These are phyloP conservation scores for Ophiobolus disseminans DNA, from an alignment of 2,329 filamentous ascomycete species.

Conservation along the genomic window DNA sequence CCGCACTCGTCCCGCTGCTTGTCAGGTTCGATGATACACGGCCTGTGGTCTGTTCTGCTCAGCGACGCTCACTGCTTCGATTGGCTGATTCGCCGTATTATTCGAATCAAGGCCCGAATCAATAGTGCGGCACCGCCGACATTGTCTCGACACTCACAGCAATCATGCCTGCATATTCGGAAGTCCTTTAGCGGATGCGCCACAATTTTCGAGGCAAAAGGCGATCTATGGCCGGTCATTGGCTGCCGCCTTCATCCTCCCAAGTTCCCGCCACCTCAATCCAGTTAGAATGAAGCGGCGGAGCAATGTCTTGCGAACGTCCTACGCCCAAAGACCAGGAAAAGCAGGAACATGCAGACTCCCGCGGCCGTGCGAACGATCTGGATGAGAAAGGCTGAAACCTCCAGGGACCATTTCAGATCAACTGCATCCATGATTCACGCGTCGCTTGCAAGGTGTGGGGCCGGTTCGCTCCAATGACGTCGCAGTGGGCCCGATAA, in stretches of 20 bases:
- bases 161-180: neutral
- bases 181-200: conserved; percentile 17
- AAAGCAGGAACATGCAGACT: conserved; percentile 24
- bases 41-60: neutral
- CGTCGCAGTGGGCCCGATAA: conserved; percentile 29
- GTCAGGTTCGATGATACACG: conserved; percentile 1
- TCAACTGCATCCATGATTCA: conserved; percentile 13
- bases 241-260: conserved; percentile 11
- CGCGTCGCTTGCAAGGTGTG: conserved; percentile 15
- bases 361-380: conserved; percentile 22
- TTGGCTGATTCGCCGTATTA: neutral
- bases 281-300: conserved; percentile 12
- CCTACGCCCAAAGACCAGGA: conserved; percentile 5
- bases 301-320: conserved; percentile 13
- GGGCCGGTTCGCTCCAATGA: conserved; percentile 26
- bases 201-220: conserved; percentile 7
- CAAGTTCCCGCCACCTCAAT: conserved; percentile 3
- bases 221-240: conserved; percentile 9
- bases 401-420: conserved; percentile 3
- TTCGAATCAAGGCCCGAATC: conserved; percentile 2
- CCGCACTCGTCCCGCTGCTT: conserved; percentile 1
- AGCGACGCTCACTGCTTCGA: neutral
- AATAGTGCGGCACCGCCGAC: conserved; percentile 17
- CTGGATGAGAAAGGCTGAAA: conserved; percentile 18
- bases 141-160: conserved; percentile 9